A percentile compares a stretch with the other conserved stretches of the same genome.
phyloP scores from a whole-genome alignment of 208 protist genomes.

The Crithidia sp. region DNA sequence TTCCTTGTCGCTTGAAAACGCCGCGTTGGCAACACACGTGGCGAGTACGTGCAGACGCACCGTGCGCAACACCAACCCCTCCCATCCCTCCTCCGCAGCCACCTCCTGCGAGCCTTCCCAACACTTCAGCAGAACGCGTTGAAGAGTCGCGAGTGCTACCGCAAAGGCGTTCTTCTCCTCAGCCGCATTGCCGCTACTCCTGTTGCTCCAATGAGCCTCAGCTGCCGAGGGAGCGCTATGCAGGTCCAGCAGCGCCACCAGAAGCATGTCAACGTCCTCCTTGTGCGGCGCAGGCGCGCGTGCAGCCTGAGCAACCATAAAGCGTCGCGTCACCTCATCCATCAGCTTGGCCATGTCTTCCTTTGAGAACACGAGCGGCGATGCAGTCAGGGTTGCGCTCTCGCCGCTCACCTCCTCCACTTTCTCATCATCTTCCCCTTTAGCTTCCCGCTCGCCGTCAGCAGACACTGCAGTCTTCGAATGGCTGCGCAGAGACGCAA shows the following conservation, averaged over 20 bases:
- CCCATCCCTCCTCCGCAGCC: not conserved
- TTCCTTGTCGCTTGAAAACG: too few relatives aligned
- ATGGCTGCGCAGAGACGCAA: too few relatives aligned
- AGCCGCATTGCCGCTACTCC: not conserved
- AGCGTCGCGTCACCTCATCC: not conserved
- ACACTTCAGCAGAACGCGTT: not conserved
- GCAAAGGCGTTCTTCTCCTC: not conserved
- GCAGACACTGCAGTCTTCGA: too few relatives aligned
- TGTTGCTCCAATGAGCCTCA: too few relatives aligned
- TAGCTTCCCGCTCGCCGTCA: too few relatives aligned
- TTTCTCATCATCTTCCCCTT: not conserved
- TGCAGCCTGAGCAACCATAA: not conserved
- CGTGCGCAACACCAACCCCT: conserved; percentile 5
- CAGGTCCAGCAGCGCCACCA: conserved; percentile 1
- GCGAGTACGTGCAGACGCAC: conserved; percentile 14
- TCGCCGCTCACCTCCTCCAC: not conserved
- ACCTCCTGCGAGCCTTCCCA: not conserved
- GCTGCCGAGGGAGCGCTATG: not conserved
- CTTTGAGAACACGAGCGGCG: too few relatives aligned
- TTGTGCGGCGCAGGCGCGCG: not conserved
- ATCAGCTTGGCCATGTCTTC: not conserved
- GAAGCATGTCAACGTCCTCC: conserved; percentile 15
- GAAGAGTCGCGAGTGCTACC: not conserved
- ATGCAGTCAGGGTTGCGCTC: too few relatives aligned
- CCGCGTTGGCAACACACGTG: not conserved